phyloP scores from a whole-genome alignment of 2,329 filamentous ascomycete species.

The Pseudocercospora fuligena region DNA sequence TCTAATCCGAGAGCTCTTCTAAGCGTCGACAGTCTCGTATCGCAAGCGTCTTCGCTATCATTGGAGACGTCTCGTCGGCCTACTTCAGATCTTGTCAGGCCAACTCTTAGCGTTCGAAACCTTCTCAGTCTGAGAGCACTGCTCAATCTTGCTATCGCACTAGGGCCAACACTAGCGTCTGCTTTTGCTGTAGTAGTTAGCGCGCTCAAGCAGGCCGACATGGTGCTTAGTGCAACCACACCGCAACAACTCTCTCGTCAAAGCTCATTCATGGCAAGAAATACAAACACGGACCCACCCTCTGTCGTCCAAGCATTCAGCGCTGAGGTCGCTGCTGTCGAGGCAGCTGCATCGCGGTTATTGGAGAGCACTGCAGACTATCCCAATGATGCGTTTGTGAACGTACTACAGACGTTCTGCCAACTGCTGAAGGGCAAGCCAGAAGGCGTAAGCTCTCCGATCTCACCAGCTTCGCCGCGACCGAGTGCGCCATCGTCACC shows the following conservation, averaged over 20 bases:
- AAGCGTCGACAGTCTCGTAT: slow-evolving; percentile 72
- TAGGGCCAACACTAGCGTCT: slow-evolving; percentile 82
- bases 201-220: slow-evolving; percentile 89
- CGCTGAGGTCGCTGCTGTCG: slow-evolving; percentile 83
- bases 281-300: slow-evolving; percentile 33
- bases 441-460: slow-evolving; percentile 18
- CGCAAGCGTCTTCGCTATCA: slow-evolving; percentile 58
- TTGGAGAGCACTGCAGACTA: slow-evolving; percentile 94
- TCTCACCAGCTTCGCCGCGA: slow-evolving; percentile 14
- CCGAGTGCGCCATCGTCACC: slow-evolving; percentile 19
- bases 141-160: slow-evolving; percentile 91
- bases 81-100: slow-evolving; percentile 57
- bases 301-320: slow-evolving; percentile 55
- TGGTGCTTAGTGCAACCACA: slow-evolving; percentile 67
- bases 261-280: slow-evolving; percentile 21
- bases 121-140: slow-evolving; percentile 87
- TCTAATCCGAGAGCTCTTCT: slow-evolving; percentile 73
- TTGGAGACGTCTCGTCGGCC: slow-evolving; percentile 61
- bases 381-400: slow-evolving; percentile 77
- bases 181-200: slow-evolving; percentile 93
- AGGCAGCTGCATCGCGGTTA: slow-evolving; percentile 81
- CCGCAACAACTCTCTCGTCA: slow-evolving; percentile 36
- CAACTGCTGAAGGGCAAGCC: slow-evolving; percentile 60
- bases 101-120: slow-evolving; percentile 81
- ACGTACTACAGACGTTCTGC: slow-evolving; percentile 77